Evolutionary conservation across 75 land plant species (phyloP), one percentile per base, ranked within the genome.

Genomic region (Pinus albicaulis): DNA sequence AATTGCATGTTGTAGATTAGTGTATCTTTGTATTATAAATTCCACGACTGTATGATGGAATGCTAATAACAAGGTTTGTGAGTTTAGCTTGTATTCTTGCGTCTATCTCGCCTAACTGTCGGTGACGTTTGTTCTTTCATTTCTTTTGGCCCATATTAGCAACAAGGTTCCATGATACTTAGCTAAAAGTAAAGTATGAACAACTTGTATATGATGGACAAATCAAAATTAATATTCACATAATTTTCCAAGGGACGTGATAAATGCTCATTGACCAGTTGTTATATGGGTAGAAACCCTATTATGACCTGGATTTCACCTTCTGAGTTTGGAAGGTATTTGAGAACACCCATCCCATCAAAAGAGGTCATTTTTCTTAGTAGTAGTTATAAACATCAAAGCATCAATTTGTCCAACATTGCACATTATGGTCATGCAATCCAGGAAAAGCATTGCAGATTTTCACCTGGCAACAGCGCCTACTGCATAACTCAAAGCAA

Each of bases 401-500:
- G 41, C 48, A 68, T 68, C 71, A 38, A 22, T 17, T n/a, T n/a
- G 10, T 20, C 71, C 23, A 68, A n/a, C 23, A 38, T 68, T 68
- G 71, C 64, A 22, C 64, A 61, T 6, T 61, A 24, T 62, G 64
- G 12, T 13, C 75, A 73, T 73, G 16, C 25, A 22, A n/a, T 25
- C 28, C 14, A 73, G 65, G 26, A 56, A 26, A 73, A 73, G 75
- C 3, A 73, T 17, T 53, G 20, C 71, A 48, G 12, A 31, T 28
- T 38, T 41, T 64, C 44, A 94, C 97, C 97, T 94, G 77, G 87
- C 87, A 63, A 86, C 79, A 20, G 93, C 94, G 66, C 97, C 97
- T 25, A 63, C 57, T 15, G 87, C 81, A 80, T 94, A 94, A 64
- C 97, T 94, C 44, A 89, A 56, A 76, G 90, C 92, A 74, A 82